Evolutionary conservation across 106 monocot species (phyloP).

Genomic region (Narthecium ossifragum): DNA sequence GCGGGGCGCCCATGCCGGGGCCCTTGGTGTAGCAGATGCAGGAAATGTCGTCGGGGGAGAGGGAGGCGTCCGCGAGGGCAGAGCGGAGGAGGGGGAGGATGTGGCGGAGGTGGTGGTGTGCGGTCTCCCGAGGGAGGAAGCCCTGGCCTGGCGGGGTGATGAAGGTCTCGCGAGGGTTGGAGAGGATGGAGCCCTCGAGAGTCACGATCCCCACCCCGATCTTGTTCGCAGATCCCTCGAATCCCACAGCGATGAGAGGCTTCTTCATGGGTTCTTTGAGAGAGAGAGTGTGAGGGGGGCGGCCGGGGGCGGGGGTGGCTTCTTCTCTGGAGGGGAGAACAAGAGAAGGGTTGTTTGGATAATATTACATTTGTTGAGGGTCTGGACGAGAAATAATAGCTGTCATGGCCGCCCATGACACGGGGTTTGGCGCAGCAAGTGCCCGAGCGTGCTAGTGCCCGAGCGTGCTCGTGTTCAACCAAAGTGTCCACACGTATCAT

Average conservation of each 20-base stretch:
- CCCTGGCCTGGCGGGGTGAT: constrained; percentile 96
- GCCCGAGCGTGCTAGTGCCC: too few relatives aligned
- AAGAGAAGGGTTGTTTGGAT: not conserved
- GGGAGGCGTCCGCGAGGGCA: constrained; percentile 39
- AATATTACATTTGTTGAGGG: too few relatives aligned
- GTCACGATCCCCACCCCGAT: constrained; percentile 76
- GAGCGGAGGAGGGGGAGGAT: constrained; percentile 64
- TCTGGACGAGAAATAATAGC: too few relatives aligned
- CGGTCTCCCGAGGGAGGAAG: constrained; percentile 97
- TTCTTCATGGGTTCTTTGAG: constrained; percentile 1
- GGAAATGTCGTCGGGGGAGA: constrained; percentile 64
- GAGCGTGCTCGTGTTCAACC: too few relatives aligned
- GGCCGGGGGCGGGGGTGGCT: not conserved
- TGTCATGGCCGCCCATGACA: too few relatives aligned
- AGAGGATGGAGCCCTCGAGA: constrained; percentile 64
- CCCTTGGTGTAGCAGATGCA: constrained; percentile 97
- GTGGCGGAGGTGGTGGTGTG: constrained; percentile 91
- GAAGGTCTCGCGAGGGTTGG: constrained; percentile 96
- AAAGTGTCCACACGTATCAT: too few relatives aligned
- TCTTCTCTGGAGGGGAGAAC: too few relatives aligned
- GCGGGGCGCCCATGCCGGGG: constrained; percentile 98
- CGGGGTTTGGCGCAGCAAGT: too few relatives aligned
- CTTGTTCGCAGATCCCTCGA: constrained; percentile 99
- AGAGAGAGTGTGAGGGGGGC: not conserved
- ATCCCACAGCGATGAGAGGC: constrained; percentile 48